These are phyloP conservation scores for Nannochloropsis gaditana DNA, from an alignment of 108 stramenopile genomes.

Conservation along the genomic window DNA sequence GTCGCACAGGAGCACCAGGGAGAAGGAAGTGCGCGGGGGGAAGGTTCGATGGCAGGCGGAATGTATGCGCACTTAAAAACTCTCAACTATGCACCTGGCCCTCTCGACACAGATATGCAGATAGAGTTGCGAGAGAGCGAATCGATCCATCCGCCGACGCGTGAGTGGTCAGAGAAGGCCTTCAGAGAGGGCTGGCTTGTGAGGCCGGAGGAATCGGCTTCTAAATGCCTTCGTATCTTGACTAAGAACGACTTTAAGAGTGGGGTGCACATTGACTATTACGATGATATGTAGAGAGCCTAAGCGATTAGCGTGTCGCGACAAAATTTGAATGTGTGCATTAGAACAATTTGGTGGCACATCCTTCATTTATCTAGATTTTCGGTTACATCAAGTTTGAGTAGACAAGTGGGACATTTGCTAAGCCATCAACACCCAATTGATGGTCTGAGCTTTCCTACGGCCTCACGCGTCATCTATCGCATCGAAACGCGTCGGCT, in stretches of 20 bases:
- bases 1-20: not conserved
- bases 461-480: too few species aligned
- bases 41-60: slow-evolving; percentile 40
- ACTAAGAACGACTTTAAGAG: slow-evolving; percentile 6
- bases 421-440: too few species aligned
- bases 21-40: not conserved
- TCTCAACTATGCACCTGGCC: slow-evolving; percentile 56
- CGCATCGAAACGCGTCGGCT: too few species aligned
- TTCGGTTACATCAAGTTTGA: too few species aligned
- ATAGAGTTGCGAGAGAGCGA: slow-evolving; percentile 25
- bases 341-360: too few species aligned
- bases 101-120: slow-evolving; percentile 54
- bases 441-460: too few species aligned
- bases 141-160: not conserved
- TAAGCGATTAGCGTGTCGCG: not conserved
- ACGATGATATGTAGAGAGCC: slow-evolving; percentile 21
- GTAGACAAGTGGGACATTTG: too few species aligned
- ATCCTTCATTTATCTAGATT: too few species aligned
- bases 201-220: slow-evolving; percentile 40
- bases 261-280: slow-evolving; percentile 53
- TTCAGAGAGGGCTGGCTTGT: slow-evolving; percentile 37
- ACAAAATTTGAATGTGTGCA: too few species aligned
- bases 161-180: slow-evolving; percentile 14
- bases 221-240: slow-evolving; percentile 43
- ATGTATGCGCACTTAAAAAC: slow-evolving; percentile 21